Evolutionary conservation across 768 basidiomycete genomes (phyloP).

Genomic region (Astraeus odoratus): DNA sequence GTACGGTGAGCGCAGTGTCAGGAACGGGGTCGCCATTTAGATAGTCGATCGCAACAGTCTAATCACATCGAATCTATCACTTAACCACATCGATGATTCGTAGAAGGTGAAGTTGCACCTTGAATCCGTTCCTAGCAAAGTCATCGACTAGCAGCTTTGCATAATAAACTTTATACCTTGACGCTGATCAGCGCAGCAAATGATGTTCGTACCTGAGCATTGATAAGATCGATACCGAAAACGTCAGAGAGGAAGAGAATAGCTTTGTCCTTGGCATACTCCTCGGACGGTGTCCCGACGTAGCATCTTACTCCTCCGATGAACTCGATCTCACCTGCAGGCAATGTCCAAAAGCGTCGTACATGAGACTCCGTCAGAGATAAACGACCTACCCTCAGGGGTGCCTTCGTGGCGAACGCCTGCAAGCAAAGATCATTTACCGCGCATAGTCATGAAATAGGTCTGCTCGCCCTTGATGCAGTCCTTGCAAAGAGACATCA

Average conservation of each 20-base stretch:
- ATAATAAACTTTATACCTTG: background rate
- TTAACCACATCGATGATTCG: background rate
- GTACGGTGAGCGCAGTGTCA: slow-evolving; percentile 12
- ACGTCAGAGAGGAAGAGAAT: slow-evolving; percentile 49
- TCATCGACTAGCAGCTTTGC: slow-evolving; percentile 26
- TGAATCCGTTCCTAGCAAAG: slow-evolving; percentile 36
- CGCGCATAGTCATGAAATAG: no score
- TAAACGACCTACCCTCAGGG: slow-evolving; percentile 30
- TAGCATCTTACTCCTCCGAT: slow-evolving; percentile 47
- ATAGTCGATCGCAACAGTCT: slow-evolving; percentile 30
- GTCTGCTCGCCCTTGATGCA: no score
- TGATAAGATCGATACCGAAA: slow-evolving; percentile 43
- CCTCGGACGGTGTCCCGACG: slow-evolving; percentile 43
- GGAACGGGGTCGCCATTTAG: slow-evolving; percentile 31
- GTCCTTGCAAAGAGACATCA: no score
- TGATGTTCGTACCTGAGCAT: slow-evolving; percentile 32
- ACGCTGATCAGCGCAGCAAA: background rate
- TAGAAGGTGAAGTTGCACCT: slow-evolving; percentile 7
- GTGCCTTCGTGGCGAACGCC: slow-evolving; percentile 32
- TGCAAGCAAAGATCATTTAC: slow-evolving; percentile 6
- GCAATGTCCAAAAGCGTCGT: background rate
- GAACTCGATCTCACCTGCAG: slow-evolving; percentile 38
- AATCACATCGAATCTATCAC: background rate
- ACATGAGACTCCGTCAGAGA: no score
- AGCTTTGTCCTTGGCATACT: slow-evolving; percentile 50